Conservation (phyloP, 768 basidiomycete genomes). For the Mycena floridula region DNA sequence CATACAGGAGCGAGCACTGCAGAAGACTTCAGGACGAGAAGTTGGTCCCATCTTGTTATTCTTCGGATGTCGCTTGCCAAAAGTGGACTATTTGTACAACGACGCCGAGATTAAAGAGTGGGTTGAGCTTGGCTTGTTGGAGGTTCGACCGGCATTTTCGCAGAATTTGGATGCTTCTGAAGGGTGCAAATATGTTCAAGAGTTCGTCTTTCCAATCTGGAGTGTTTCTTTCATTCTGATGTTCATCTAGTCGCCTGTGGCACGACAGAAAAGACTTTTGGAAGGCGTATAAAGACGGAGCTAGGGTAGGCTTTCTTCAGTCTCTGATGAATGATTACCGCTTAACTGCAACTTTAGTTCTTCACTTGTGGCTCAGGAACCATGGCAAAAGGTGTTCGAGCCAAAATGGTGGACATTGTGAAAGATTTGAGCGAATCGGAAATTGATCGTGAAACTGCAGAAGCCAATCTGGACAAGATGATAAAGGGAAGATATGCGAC, state of each 20-base stretch:
- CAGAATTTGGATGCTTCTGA: conserved; percentile 18
- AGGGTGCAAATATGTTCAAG: conserved; percentile 33
- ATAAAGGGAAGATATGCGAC: conserved; percentile 35
- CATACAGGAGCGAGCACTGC: conserved; percentile 42
- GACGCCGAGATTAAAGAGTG: conserved; percentile 37
- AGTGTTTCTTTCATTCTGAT: neutral
- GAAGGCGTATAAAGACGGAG: conserved; percentile 24
- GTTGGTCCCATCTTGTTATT: conserved; percentile 36
- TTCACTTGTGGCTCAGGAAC: conserved; percentile 37
- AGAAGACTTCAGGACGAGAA: conserved; percentile 34
- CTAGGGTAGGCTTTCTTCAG: conserved; percentile 25
- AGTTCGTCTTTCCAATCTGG: conserved; percentile 19
- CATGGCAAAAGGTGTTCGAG: conserved; percentile 33
- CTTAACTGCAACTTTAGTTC: conserved; percentile 18
- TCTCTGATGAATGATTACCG: neutral
- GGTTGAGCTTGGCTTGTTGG: conserved; percentile 34
- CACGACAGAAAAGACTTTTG: conserved; percentile 31
- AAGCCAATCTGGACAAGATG: conserved; percentile 24
- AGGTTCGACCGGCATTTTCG: conserved; percentile 39
- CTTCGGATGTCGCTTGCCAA: conserved; percentile 39
- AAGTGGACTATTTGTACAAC: conserved; percentile 36
- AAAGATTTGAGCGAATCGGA: conserved; percentile 21
- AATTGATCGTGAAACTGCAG: conserved; percentile 20
- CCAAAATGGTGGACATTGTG: conserved; percentile 28
- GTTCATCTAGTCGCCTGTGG: conserved; percentile 31